phyloP scores from a whole-genome alignment of 768 basidiomycete species.

The Rhizopogon vinicolor region DNA sequence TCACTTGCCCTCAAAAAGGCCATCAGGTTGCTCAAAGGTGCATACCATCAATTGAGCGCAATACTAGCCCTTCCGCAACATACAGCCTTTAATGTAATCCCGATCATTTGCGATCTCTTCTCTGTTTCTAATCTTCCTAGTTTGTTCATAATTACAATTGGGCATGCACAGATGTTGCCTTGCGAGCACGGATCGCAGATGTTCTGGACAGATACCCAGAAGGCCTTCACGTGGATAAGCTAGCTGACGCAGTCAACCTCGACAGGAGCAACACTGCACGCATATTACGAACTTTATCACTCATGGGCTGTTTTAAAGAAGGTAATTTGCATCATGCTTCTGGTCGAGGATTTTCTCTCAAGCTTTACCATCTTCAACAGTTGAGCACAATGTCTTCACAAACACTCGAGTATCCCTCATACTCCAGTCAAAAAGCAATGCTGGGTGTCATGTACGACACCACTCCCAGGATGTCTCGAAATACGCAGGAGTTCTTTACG shows the following conservation, averaged over 20 bases:
- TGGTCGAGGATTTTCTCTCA: neutral
- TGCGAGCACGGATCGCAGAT: conserved; percentile 22
- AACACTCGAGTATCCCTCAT: conserved; percentile 31
- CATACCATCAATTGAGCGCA: conserved; percentile 20
- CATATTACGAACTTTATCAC: conserved; percentile 25
- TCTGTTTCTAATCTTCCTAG: neutral
- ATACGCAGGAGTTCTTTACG: conserved; percentile 16
- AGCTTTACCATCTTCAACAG: conserved; percentile 3
- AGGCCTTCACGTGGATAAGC: conserved; percentile 22
- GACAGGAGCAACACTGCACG: conserved; percentile 25
- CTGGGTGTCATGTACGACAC: neutral
- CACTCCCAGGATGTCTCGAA: conserved; percentile 7
- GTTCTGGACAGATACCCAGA: conserved; percentile 8
- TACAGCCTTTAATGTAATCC: conserved; percentile 18
- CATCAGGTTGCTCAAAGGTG: conserved; percentile 19
- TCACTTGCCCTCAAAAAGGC: conserved; percentile 20
- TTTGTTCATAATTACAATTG: conserved; percentile 20
- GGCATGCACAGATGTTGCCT: conserved; percentile 20
- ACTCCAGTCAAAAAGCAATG: conserved; percentile 11
- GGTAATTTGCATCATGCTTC: conserved; percentile 5
- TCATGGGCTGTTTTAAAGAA: conserved; percentile 28
- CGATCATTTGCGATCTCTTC: neutral
- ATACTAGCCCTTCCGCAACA: conserved; percentile 24
- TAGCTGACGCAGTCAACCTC: conserved; percentile 16
- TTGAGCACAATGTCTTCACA: conserved; percentile 23